Base-by-base conservation (phyloP, 1,139 yeast genomes). In the Geotrichum carabidarum region DNA sequence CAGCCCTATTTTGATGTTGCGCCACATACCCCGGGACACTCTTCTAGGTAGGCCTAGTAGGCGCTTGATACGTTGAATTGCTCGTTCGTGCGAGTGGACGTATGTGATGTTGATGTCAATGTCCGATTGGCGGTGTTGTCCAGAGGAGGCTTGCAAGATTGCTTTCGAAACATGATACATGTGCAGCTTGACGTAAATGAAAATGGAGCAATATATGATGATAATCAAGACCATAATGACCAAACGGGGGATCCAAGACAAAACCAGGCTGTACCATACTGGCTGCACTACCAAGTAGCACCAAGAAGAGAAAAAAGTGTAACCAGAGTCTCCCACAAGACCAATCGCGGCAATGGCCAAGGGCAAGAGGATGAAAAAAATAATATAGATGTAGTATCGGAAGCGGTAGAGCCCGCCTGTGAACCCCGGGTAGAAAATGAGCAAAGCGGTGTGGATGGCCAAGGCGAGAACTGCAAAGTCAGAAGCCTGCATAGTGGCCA, bases 201-300 rank as follows among this genome's bases (percentile, higher is more conserved):
- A 89, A 54, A 90, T 84, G 50, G 83, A 74, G 47, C 81, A 73
- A 68, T 90, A 90, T 49, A 86, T 79, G 12, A 75, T 69, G 53
- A 85, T 65, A 61, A 89, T 86, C 30, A 76, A 65, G 7, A 84
- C 65, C 60, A 86, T 77, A 51, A 89, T 79, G 55, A 79, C 67
- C 64, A 81, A 84, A 45, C 96, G 74, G 1, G 95, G 93, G 0
- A 81, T 83, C 96, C 95, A 89, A 60, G 89, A 79, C 50, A 89
- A 72, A 0, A 75, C 89, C 49, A 85, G 67, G 53, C 88, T 74
- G 65, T 82, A 84, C 94, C 94, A 87, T 11, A 78, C 67, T 0
- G 95, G 95, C 2, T 72, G 63, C 54, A 80, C 79, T 0, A 95
- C 88, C 47, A 89, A 72, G 66, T 84, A 87, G 65, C 95, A 84